phyloP scores from a whole-genome alignment of 768 basidiomycete genomes.

The Pleurotus djamor region DNA sequence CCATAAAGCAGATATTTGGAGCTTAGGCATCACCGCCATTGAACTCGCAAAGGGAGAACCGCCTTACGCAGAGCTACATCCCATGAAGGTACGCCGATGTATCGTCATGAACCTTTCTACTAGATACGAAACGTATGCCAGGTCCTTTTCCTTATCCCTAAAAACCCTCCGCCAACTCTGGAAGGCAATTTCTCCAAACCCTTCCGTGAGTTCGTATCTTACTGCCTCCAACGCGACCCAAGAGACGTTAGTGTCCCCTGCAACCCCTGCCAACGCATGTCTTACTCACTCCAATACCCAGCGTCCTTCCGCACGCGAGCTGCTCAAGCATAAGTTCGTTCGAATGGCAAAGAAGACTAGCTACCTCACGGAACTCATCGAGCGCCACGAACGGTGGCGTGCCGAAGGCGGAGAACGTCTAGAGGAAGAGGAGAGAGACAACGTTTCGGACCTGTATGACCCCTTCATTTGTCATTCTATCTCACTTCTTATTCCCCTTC shows the following conservation, averaged over 20 bases:
- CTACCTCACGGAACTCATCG: conserved; percentile 95
- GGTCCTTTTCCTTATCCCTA: conserved; percentile 98
- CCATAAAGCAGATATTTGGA: conserved; percentile 99
- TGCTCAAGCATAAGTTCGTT: conserved; percentile 96
- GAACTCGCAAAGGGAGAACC: conserved; percentile 98
- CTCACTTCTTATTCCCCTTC: conserved; percentile 4
- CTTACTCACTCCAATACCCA: conserved; percentile 25
- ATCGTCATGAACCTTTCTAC: not conserved
- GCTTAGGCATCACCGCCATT: conserved; percentile 94
- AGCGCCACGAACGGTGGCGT: conserved; percentile 91
- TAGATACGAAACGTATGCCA: conserved; percentile 23
- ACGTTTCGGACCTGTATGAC: conserved; percentile 62
- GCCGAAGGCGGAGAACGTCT: conserved; percentile 79
- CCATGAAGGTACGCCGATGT: conserved; percentile 81
- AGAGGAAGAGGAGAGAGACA: conserved; percentile 68
- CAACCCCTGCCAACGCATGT: not conserved
- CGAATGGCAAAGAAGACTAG: conserved; percentile 92
- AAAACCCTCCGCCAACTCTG: conserved; percentile 90
- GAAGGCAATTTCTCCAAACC: conserved; percentile 91
- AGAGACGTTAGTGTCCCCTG: conserved; percentile 59
- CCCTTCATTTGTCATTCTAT: not conserved
- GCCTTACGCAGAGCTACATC: conserved; percentile 97
- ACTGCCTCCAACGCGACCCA: conserved; percentile 93
- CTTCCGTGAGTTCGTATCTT: conserved; percentile 92
- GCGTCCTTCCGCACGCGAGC: conserved; percentile 93